Evolutionary conservation across 2,329 filamentous ascomycete genomes (phyloP), one percentile per base, ranked within the genome.

Genomic region (Penicillium sp.): DNA sequence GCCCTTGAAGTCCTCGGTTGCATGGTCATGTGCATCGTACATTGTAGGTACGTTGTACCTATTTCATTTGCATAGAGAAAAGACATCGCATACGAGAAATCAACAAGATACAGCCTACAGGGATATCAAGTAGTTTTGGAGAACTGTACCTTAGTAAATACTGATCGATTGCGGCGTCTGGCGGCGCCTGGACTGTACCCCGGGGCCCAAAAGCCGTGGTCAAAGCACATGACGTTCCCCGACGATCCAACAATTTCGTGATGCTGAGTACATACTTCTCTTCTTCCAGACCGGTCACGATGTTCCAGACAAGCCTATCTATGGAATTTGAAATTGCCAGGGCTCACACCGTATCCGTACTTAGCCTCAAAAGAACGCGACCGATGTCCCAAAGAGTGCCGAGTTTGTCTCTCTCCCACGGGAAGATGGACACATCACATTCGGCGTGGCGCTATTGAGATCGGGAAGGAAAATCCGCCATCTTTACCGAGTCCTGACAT

Each of bases 391-490:
- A 46, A 28, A 27, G 33, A 27, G 28, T 11, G 25, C 41, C 41
- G 47, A 40, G 47, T 16, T 40, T 49, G 45, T 30, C 16, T 35
- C 29, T 46, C 16, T 28, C 29, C 2, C 27, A 49, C 28, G 36
- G 22, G 22, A 35, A 14, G 25, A 14, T 27, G 18, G 58, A 61
- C 42, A 55, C 47, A 51, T 61, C 58, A 61, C 53, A 61, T 58
- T 33, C 22, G 35, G 33, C 19, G 12, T 25, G 31, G 38, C 39
- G 39, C 47, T 46, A 55, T 53, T 49, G 50, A 44, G 53, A 44
- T 46, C 28, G 41, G 28, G 31, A 42, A 16, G 28, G 40, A 44
- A 34, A 46, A 52, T 47, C 48, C 28, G 35, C 48, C 31, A 46
- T 35, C 33, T 47, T 33, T 5, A 38, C 35, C 29, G 39, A 18